phyloP scores from a whole-genome alignment of 1,284 basidiomycete genomes.

The Leccinum subfulvum region DNA sequence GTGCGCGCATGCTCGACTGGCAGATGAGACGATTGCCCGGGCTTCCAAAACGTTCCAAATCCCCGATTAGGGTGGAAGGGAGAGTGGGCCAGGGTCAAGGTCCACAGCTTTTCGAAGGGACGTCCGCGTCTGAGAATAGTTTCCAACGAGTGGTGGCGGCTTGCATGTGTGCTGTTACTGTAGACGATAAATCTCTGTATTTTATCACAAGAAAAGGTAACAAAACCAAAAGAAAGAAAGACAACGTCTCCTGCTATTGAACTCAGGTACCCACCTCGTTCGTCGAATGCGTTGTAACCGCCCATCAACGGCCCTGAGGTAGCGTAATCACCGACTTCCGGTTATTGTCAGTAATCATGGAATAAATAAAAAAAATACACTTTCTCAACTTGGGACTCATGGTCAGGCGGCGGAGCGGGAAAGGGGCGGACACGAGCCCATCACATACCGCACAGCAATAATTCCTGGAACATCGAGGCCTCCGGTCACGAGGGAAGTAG shows the following conservation, averaged over 20 bases:
- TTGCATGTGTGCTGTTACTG: conserved; percentile 4
- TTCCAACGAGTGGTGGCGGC: background rate
- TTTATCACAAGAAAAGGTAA: background rate
- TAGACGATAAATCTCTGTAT: background rate
- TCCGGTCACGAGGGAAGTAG: background rate
- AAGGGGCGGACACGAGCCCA: background rate
- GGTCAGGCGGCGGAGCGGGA: background rate
- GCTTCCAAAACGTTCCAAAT: background rate
- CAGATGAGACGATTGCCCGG: background rate
- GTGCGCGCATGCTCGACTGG: background rate
- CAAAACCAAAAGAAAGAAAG: background rate
- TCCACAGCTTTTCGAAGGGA: background rate
- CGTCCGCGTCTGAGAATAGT: conserved; percentile 12
- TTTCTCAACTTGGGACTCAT: background rate
- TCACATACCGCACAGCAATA: background rate
- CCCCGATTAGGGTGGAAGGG: background rate
- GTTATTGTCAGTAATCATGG: background rate
- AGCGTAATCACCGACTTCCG: conserved; percentile 24
- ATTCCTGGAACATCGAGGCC: background rate
- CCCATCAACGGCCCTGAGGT: conserved; percentile 11
- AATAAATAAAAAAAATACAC: background rate
- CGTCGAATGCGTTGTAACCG: conserved; percentile 1
- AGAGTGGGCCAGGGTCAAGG: background rate
- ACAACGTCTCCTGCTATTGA: background rate
- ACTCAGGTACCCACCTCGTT: background rate